Evolutionary conservation across 768 basidiomycete genomes (phyloP).

Genomic region (Tephrocybe sp.): DNA sequence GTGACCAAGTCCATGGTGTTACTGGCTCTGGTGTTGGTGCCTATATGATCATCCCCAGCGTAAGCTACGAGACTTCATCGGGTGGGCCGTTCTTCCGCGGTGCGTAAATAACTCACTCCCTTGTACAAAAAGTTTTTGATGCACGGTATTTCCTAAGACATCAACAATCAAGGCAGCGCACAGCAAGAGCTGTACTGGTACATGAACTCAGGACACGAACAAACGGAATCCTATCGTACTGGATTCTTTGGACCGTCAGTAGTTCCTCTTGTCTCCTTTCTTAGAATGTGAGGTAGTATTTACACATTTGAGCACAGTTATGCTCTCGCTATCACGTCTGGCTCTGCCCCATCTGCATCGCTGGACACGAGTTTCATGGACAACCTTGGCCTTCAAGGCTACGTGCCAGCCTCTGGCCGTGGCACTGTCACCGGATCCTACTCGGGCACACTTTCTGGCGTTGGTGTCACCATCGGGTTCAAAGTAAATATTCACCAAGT

Average conservation of each 20-base stretch:
- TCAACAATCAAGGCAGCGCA: conserved; percentile 43
- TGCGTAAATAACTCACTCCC: conserved; percentile 12
- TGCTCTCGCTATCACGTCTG: conserved; percentile 41
- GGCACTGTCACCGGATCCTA: conserved; percentile 43
- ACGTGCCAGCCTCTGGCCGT: conserved; percentile 40
- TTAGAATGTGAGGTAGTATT: too few relatives aligned
- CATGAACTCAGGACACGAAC: conserved; percentile 47
- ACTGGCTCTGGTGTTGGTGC: conserved; percentile 43
- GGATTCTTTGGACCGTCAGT: conserved; percentile 47
- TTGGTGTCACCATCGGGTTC: conserved; percentile 39
- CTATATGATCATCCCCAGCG: conserved; percentile 44
- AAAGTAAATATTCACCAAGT: conserved; percentile 24
- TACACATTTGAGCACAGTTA: too few relatives aligned
- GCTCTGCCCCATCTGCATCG: conserved; percentile 38
- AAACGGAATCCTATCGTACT: conserved; percentile 42
- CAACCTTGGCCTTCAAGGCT: conserved; percentile 40
- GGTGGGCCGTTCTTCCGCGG: conserved; percentile 51
- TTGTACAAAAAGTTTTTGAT: neutral
- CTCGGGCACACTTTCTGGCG: conserved; percentile 39
- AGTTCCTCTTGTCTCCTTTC: too few relatives aligned
- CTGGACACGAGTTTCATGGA: conserved; percentile 44
- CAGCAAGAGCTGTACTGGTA: conserved; percentile 50
- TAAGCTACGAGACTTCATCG: conserved; percentile 43
- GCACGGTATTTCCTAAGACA: conserved; percentile 27
- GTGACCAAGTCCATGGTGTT: conserved; percentile 50